Percentiles rank a stretch among this genome's conserved stretches.
These are phyloP conservation scores for Ophiostoma montium DNA, from an alignment of 2,329 filamentous ascomycete genomes.

Conservation along the genomic window DNA sequence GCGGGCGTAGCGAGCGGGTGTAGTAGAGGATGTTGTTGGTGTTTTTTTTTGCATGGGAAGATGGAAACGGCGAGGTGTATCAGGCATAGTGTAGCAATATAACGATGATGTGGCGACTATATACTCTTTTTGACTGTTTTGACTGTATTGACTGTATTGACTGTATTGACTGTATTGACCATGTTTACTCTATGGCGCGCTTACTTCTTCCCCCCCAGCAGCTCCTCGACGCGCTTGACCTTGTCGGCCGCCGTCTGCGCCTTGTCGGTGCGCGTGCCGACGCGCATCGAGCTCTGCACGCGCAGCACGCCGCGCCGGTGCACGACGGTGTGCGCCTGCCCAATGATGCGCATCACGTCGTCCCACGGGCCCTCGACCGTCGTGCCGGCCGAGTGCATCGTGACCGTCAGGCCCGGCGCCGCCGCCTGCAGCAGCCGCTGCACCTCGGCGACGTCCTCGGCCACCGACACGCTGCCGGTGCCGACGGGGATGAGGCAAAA, in stretches of 20 bases:
- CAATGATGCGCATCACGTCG: constrained; percentile 68
- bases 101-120: no score
- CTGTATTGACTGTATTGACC: no score
- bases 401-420: constrained; percentile 67
- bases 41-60: neutral
- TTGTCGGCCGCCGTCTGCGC: constrained; percentile 70
- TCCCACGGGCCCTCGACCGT: constrained; percentile 91
- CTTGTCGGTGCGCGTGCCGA: constrained; percentile 78
- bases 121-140: no score
- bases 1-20: constrained; percentile 27
- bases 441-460: constrained; percentile 74
- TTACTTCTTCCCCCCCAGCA: constrained; percentile 24
- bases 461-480: constrained; percentile 61
- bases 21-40: neutral
- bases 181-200: neutral
- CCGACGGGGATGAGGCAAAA: constrained; percentile 89
- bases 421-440: constrained; percentile 72
- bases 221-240: constrained; percentile 45
- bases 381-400: constrained; percentile 88
- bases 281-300: constrained; percentile 79
- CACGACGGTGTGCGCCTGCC: constrained; percentile 69
- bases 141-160: no score
- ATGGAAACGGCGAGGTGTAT: neutral
- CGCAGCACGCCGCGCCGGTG: constrained; percentile 65
- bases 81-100: no score